These are phyloP conservation scores for Nadsonia starkeyi-henricii DNA, from an alignment of 1,139 yeast species.

Conservation along the genomic window DNA sequence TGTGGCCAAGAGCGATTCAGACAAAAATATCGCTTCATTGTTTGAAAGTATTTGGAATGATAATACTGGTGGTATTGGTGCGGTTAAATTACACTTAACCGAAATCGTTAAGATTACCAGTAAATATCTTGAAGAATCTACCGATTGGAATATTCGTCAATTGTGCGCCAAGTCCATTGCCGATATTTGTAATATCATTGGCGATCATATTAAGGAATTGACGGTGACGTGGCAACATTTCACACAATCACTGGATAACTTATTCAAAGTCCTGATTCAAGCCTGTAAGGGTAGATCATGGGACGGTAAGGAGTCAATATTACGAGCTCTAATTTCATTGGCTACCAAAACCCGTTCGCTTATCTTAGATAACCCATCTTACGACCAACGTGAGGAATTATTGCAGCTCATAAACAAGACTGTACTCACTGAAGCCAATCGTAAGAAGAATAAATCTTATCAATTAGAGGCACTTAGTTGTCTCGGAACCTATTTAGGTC, in stretches of 20 bases:
- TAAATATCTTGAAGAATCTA: conserved; percentile 37
- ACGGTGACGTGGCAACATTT: not conserved
- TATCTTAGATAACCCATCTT: conserved; percentile 1
- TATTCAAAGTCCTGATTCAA: conserved; percentile 43
- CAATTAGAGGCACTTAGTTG: conserved; percentile 27
- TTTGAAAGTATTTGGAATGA: conserved; percentile 71
- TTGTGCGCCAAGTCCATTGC: conserved; percentile 61
- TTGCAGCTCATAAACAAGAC: conserved; percentile 7
- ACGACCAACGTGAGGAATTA: conserved; percentile 6
- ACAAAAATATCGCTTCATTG: conserved; percentile 29
- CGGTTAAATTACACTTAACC: conserved; percentile 53
- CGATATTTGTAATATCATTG: conserved; percentile 34
- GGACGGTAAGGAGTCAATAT: conserved; percentile 71
- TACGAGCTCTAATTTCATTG: conserved; percentile 55
- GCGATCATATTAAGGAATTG: conserved; percentile 7
- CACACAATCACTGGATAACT: conserved; percentile 14
- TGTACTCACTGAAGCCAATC: conserved; percentile 2
- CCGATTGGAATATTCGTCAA: conserved; percentile 51
- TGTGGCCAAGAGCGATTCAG: conserved; percentile 60
- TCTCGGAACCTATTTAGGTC: conserved; percentile 17
- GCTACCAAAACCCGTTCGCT: conserved; percentile 32
- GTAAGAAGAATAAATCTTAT: conserved; percentile 40
- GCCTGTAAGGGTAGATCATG: conserved; percentile 73
- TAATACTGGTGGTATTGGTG: conserved; percentile 58
- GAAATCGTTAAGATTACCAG: conserved; percentile 49